These are phyloP conservation scores for Stachybotrys chartarum DNA, from an alignment of 2,329 filamentous ascomycete genomes.

Conservation along the genomic window DNA sequence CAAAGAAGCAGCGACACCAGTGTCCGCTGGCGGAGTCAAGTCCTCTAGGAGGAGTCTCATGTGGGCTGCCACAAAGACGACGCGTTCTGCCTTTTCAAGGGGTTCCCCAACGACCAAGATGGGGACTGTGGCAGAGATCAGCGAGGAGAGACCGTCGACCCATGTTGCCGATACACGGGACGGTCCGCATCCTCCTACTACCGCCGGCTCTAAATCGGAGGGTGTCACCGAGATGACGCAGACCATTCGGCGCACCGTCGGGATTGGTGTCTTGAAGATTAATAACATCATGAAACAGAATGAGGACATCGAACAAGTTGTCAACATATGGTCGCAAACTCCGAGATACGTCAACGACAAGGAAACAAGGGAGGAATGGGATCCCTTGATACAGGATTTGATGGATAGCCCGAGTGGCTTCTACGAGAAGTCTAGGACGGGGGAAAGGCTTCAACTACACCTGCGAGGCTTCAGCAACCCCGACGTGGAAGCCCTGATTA, in stretches of 20 bases:
- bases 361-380: constrained; percentile 59
- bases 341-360: constrained; percentile 47
- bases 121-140: constrained; percentile 49
- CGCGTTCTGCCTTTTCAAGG: constrained; percentile 47
- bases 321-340: constrained; percentile 69
- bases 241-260: constrained; percentile 52
- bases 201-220: constrained; percentile 41
- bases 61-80: constrained; percentile 58
- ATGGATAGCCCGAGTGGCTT: constrained; percentile 65
- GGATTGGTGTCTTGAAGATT: constrained; percentile 70
- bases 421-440: constrained; percentile 64
- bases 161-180: constrained; percentile 36
- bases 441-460: constrained; percentile 73
- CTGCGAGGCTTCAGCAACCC: constrained; percentile 69
- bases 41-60: constrained; percentile 57
- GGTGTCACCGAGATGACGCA: constrained; percentile 15
- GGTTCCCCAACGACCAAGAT: constrained; percentile 41
- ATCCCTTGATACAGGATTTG: constrained; percentile 66
- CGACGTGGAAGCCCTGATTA: constrained; percentile 75
- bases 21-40: constrained; percentile 42
- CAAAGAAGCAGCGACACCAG: constrained; percentile 39
- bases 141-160: constrained; percentile 29
- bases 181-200: constrained; percentile 41
- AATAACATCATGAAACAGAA: constrained; percentile 66
- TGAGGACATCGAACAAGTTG: constrained; percentile 66